phyloP scores from a whole-genome alignment of 1,284 basidiomycete genomes.

The Sanghuangporus sanghuang region DNA sequence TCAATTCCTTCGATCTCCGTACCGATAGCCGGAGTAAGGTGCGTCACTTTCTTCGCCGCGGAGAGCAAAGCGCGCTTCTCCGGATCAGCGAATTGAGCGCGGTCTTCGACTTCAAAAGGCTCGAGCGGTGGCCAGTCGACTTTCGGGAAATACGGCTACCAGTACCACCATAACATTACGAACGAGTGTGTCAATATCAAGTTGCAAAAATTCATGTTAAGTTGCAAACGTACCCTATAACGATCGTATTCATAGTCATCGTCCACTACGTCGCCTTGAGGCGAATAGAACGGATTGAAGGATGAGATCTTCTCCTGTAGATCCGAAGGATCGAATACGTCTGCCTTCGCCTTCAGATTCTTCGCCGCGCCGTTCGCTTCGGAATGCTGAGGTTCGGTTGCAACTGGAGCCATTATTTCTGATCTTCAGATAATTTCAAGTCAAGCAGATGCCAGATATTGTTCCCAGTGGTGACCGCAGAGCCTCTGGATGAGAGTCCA shows the following conservation, averaged over 20 bases:
- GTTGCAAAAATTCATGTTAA: background rate
- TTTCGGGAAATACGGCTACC: slow-evolving; percentile 60
- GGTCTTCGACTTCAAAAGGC: slow-evolving; percentile 56
- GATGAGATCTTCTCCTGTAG: slow-evolving; percentile 22
- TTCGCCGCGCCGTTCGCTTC: background rate
- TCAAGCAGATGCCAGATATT: background rate
- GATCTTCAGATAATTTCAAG: background rate
- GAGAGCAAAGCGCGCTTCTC: slow-evolving; percentile 21
- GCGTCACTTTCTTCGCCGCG: slow-evolving; percentile 21
- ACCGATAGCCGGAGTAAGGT: slow-evolving; percentile 23
- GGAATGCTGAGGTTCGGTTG: slow-evolving; percentile 6
- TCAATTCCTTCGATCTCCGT: slow-evolving; percentile 22
- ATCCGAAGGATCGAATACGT: slow-evolving; percentile 8
- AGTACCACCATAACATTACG: background rate
- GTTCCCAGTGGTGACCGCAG: background rate
- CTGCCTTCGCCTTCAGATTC: slow-evolving; percentile 5
- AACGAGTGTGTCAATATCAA: background rate
- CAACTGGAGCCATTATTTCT: slow-evolving; percentile 16
- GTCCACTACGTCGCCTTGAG: slow-evolving; percentile 43
- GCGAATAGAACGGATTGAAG: slow-evolving; percentile 67
- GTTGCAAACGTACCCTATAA: slow-evolving; percentile 45
- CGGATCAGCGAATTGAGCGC: slow-evolving; percentile 37
- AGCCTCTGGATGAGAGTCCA: background rate
- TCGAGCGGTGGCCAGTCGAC: slow-evolving; percentile 60
- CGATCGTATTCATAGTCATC: slow-evolving; percentile 55